A percentile compares a stretch with the other conserved stretches of the same genome.
Evolutionary conservation across 108 stramenopile species (phyloP).

Genomic region (Nitzschia putrida): DNA sequence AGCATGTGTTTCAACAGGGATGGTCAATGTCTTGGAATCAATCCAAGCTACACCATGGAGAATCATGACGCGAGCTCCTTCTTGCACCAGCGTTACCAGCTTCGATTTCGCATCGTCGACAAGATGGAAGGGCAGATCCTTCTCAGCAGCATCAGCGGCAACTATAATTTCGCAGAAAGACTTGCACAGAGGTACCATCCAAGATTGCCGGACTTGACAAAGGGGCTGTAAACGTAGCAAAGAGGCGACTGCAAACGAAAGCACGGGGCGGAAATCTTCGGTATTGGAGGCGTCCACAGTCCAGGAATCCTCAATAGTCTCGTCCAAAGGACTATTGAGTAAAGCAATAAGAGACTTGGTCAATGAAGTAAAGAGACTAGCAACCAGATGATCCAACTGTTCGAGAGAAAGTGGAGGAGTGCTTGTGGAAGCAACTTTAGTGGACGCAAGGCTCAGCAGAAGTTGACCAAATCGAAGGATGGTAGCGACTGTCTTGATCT

Average conservation of each 20-base stretch:
- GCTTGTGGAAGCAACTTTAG: not conserved
- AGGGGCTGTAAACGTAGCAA: conserved; percentile 2
- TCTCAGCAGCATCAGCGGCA: not conserved
- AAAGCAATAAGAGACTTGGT: not conserved
- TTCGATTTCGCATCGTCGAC: conserved; percentile 13
- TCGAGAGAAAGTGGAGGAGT: conserved; percentile 5
- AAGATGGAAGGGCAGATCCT: not conserved
- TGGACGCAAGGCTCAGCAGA: not conserved
- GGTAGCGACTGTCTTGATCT: conserved; percentile 5
- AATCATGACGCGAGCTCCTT: conserved; percentile 6
- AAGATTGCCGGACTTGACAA: not conserved
- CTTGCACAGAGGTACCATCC: conserved; percentile 19
- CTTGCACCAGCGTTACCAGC: conserved; percentile 3
- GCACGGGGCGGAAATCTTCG: conserved; percentile 5
- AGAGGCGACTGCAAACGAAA: conserved; percentile 1
- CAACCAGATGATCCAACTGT: not conserved
- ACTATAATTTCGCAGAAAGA: conserved; percentile 3
- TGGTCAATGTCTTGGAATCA: not conserved
- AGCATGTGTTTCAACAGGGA: not conserved
- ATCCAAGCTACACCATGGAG: not conserved
- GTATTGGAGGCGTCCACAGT: conserved; percentile 9
- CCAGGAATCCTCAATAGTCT: not conserved
- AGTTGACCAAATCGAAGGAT: conserved; percentile 11
- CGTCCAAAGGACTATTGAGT: not conserved
- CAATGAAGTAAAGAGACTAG: not conserved